Base-by-base conservation (phyloP, 352 stramenopile species). In the Phytophthora tentaculata region DNA sequence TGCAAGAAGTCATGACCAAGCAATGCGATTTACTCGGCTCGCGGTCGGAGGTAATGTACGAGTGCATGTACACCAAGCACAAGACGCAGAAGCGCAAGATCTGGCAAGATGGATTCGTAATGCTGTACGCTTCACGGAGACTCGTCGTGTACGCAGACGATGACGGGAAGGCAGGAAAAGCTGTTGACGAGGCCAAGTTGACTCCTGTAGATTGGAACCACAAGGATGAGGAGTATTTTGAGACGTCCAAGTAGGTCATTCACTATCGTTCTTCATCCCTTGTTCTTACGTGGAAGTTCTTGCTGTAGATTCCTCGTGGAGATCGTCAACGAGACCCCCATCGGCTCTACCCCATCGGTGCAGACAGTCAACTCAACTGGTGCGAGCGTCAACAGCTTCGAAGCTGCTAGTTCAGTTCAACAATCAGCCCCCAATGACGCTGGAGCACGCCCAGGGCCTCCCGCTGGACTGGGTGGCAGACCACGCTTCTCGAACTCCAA, bases 51-150 rank as follows among this genome's bases (percentile, higher is more conserved):
- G 53, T 60, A 22, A 51, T 51, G 53, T 49, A 60, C 37, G 37
- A 60, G 53, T 60, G 39, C 20, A 60, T 60, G 41, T 60, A 51
- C 41, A 60, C 53, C 41, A 95, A 92, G 71, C 80, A 95, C 81
- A 94, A 93, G 81, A 91, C 85, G 45, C 85, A 94, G 73, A 95
- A 95, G 76, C 76, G 78, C 62, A 95, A 95, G 71, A 75, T 70
- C 14, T 95, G 83, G 81, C 79, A 94, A 22, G 86, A 95, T 55
- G 88, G 85, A n/a, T 92, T 93, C 58, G 41, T 92, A 9, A 50
- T 66, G 51, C 73, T 91, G 2, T 73, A 76, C 47, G 74, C 74
- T n/a, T 83, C 85, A 23, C 72, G 77, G 9, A 83, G 74, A 59
- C 53, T 92, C 19, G 76, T 89, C 35, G 66, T 95, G 17, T 86